phyloP scores from a whole-genome alignment of 495 filamentous ascomycete genomes.

The Penicillium arizonense region DNA sequence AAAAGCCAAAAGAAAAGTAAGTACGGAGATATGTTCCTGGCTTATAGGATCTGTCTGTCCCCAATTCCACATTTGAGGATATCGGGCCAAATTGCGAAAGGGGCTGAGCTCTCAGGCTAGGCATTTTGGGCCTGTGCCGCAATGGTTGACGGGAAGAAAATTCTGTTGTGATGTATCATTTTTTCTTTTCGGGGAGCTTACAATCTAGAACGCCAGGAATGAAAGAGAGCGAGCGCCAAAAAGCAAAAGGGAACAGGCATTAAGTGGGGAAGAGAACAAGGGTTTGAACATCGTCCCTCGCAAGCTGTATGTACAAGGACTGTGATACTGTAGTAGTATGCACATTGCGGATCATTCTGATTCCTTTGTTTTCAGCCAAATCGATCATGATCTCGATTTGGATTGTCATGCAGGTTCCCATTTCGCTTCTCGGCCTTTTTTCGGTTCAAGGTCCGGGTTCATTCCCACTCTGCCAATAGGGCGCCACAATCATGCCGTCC shows the following conservation, averaged over 20 bases:
- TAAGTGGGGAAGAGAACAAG: conserved; percentile 1
- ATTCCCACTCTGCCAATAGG: neutral
- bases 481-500: conserved; percentile 3
- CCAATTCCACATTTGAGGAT: neutral
- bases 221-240: neutral
- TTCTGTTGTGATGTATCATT: conserved; percentile 10
- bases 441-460: neutral
- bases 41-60: conserved; percentile 1
- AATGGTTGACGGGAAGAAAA: conserved; percentile 3
- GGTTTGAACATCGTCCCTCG: neutral
- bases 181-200: neutral
- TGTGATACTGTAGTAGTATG: neutral
- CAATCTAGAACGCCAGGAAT: no score
- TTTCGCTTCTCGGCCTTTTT: neutral
- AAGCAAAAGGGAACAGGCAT: neutral
- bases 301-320: neutral
- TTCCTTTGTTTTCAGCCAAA: conserved; percentile 8
- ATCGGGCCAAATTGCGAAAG: neutral
- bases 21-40: conserved; percentile 10
- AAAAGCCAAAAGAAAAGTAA: neutral
- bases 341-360: conserved; percentile 15
- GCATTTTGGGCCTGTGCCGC: neutral
- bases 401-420: neutral
- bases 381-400: conserved; percentile 13
- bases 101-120: neutral